Base-by-base conservation (phyloP, 805 yeast genomes). In the Suhomyces sp. region DNA sequence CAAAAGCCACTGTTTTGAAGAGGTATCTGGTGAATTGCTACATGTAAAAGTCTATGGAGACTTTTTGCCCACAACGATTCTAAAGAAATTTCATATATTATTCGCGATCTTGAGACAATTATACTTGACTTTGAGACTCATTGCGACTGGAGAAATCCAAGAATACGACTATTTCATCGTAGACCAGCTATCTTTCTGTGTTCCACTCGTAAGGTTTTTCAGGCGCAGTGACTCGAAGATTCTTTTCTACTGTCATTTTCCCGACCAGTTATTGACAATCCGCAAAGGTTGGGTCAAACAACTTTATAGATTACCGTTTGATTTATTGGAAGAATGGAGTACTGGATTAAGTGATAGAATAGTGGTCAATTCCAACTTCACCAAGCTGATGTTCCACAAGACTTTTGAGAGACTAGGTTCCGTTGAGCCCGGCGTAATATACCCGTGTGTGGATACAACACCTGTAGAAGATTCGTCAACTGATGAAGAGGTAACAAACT, bases 191-290 rank as follows among this genome's bases (percentile, higher is more conserved):
- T 84, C 97, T 2, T 84, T 89, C 52, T 84, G 96, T 57, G 74
- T 90, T 4, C 98, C 98, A 5, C 57, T 92, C 13, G 60, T 94
- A 19, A 83, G 62, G 57, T 64, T 69, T 53, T 81, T 67, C 64
- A 75, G 71, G 55, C 56, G 49, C 50, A 67, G 58, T 1, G 50
- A 68, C 6, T 66, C 86, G 1, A 81, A 81, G 47, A 78, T 88
- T 3, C 69, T 94, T 48, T 94, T 93, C 64, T 94, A 94, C 68
- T 92, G 99, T 62, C 99, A 94, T 72, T 93, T 93, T 67, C 99
- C 99, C 0, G 99, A 94, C 67, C 86, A 87, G 63, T 74, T 86
- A 46, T 72, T 93, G 43, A 86, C 97, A 0, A 72, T 73, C 17
- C 85, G 85, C 49, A 72, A 78, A 2, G 72, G 85, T 2, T 24